Base-by-base conservation (phyloP, 2,329 filamentous ascomycete species). In the Microcera coccophila region DNA sequence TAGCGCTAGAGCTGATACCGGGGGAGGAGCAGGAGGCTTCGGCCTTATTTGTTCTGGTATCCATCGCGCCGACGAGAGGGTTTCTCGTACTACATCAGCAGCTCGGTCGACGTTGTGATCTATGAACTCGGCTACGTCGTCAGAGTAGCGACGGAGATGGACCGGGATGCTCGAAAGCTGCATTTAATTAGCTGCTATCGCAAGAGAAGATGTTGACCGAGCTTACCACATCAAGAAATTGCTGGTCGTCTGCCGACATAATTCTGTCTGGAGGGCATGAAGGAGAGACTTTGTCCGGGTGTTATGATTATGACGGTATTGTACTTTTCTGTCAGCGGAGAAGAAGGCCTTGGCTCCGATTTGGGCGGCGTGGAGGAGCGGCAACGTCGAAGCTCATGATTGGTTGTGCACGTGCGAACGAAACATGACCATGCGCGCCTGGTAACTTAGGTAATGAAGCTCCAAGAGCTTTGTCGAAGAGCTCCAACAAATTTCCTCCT, bases 191-290 rank as follows among this genome's bases (percentile, higher is more conserved):
- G 43, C 32, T 41, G 46, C 29, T 49, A 44, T 31, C 15, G 42
- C 53, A 26, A 58, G 49, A 26, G 19, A 24, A 7, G 12, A 24
- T n/a, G 21, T 32, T 37, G 21, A 15, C 21, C 22, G 39, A 51
- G 52, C 83, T 73, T 70, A 90, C 86, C 62, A 85, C 75, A 67
- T 89, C 85, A 52, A 89, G 70, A 61, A 90, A 85, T 58, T 85
- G 82, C 69, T 88, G 82, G 62, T 89, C 85, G 63, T 90, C 85
- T 62, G 79, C 81, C 53, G 86, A 84, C 87, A 91, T 91, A 53
- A 61, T 77, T 62, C 34, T 39, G 38, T 46, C 32, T 36, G 42
- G 34, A 43, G 50, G 42, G 36, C 49, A 45, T 57, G 50, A 44
- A 42, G 41, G 49, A 54, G 48, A 55, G 50, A 48, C 18, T 48